Base-by-base conservation (phyloP, 1,139 yeast species). In the Wickerhamomyces sp. region DNA sequence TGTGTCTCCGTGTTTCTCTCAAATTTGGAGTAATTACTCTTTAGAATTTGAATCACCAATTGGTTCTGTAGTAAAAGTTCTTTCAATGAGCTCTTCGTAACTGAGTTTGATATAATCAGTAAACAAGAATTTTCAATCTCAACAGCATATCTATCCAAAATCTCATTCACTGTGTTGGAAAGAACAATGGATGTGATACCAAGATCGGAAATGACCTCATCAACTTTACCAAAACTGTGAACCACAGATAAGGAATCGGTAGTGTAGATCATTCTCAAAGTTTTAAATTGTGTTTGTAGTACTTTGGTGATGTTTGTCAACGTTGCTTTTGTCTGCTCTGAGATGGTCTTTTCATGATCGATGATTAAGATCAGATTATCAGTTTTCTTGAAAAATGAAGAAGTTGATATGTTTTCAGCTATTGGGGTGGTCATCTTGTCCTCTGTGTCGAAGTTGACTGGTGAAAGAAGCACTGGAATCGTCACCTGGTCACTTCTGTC, bases 251-350 rank as follows among this genome's bases (percentile, higher is more conserved):
- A 16, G 16, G 36, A 34, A 10, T 28, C 21, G 3, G 32, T 17
- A 10, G 37, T 27, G 14, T 36, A 36, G 11, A 45, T 35, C 6
- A 43, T 12, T n/a, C 30, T 28, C 2, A 42, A 16, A 1, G 31
- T 15, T 9, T 34, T 29, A 17, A 49, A 47, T 24, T 41, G 56
- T 23, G 55, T 29, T 5, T 48, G 29, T 6, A 63, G 32, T 21
- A 59, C 61, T 27, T 47, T 52, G 3, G 57, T 30, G 3, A 63
- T 61, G 35, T 64, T 64, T 36, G 52, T 51, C n/a, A 61, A 35
- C 0, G 56, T 48, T 1, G 44, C 36, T 11, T 47, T 24, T 0
- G 57, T 43, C 4, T 39, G 37, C 0, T 37, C 29, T 8, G 44
- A 44, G 1, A 57, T 37, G 2, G 41, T 38, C 5, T 40, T 33